Evolutionary conservation across 2,329 filamentous ascomycete genomes (phyloP), one percentile per base, ranked within the genome.

Genomic region (Fusarium heterosporum): DNA sequence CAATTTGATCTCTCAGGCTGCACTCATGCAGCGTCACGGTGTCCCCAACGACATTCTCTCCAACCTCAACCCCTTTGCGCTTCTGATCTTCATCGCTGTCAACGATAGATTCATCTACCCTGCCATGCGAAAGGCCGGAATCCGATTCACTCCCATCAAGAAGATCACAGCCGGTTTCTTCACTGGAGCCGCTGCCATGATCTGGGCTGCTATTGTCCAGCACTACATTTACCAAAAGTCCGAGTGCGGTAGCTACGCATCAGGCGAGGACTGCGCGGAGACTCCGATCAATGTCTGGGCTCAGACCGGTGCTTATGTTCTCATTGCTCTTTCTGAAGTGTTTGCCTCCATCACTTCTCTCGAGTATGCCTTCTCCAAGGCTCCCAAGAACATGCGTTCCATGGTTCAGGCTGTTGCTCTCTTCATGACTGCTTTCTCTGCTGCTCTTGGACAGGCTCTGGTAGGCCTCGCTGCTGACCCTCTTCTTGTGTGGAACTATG

Each of bases 341-440:
- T 78, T 82, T 55, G 80, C 82, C 1, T 82, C 80, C 56, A 84
- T 85, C 66, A 85, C 83, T 2, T 87, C 85, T 13, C 84, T 92
- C 16, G 90, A 93, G 77, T 93, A 92, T 68, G 90, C 91, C 22
- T 93, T 88, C 78, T 90, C 89, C 72, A 93, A 93, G 77, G 90
- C 90, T 0, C 91, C 91, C 10, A 85, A 84, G 73, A 93, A 92
- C 79, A 93, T 93, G 90, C 85, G 90, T 8, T 90, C 88, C 26
- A 83, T 93, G 55, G 88, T 93, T n/a, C 83, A 84, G 69, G 86
- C 87, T 11, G 82, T 93, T 53, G 86, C 86, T 47, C 84, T 92
- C 50, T 90, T 93, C 79, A 90, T 87, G 80, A 87, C 85, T 36
- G 89, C 90, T 46, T 86, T 93, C 72, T 87, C 88, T 8, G 82